A percentile compares a stretch with the other conserved stretches of the same genome.
Evolutionary conservation across 306 rosid species (phyloP).

Genomic region (Nissolia schottii): DNA sequence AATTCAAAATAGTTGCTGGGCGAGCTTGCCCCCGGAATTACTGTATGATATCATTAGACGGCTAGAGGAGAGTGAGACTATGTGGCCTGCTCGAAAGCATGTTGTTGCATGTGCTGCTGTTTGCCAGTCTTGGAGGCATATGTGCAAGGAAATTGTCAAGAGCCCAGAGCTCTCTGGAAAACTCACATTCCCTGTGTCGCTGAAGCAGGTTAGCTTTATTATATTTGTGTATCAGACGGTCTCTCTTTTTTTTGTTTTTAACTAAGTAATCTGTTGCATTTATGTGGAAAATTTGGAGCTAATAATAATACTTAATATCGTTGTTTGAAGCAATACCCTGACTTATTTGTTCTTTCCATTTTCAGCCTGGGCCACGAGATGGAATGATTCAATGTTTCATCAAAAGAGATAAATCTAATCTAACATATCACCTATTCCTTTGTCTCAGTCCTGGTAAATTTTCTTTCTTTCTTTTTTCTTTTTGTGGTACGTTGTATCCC

Average conservation of each 20-base stretch:
- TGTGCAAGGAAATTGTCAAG: slow-evolving; percentile 84
- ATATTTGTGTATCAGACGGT: not conserved
- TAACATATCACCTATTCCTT: slow-evolving; percentile 71
- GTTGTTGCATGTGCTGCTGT: slow-evolving; percentile 89
- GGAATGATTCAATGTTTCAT: slow-evolving; percentile 77
- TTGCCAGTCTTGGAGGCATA: slow-evolving; percentile 82
- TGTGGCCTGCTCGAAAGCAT: slow-evolving; percentile 76
- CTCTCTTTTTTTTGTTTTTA: not conserved
- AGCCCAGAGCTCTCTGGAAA: slow-evolving; percentile 77
- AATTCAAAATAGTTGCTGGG: slow-evolving; percentile 77
- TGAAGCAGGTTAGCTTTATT: slow-evolving; percentile 61
- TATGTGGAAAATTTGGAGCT: not conserved
- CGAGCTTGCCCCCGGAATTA: slow-evolving; percentile 75
- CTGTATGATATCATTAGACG: slow-evolving; percentile 71
- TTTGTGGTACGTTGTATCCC: not conserved
- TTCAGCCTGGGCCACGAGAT: slow-evolving; percentile 84
- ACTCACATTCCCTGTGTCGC: slow-evolving; percentile 81
- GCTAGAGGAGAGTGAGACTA: slow-evolving; percentile 81
- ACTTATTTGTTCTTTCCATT: slow-evolving; percentile 13
- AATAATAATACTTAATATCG: not conserved
- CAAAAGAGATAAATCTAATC: slow-evolving; percentile 78
- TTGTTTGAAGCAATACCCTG: slow-evolving; percentile 7
- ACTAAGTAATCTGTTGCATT: not conserved
- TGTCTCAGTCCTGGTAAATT: slow-evolving; percentile 76
- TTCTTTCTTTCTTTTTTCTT: not conserved